Conservation (phyloP, 192 early-diverging fungal species). For the Spizellomyces sp. region DNA sequence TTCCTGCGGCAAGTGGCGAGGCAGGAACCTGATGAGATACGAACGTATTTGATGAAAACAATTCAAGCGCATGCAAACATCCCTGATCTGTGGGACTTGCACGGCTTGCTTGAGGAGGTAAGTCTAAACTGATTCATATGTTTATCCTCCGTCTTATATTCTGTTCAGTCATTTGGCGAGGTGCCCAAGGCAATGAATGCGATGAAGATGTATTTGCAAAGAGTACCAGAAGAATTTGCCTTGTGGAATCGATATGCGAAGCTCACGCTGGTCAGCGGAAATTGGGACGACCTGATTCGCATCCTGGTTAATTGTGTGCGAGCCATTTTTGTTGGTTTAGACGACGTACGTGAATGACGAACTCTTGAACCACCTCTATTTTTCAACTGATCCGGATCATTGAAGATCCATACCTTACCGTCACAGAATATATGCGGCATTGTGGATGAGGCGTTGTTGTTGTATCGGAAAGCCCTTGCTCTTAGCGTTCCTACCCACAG, state of each 20-base stretch:
- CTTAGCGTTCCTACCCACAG: background rate
- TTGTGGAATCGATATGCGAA: constrained; percentile 22
- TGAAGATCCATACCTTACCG: background rate
- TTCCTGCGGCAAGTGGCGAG: constrained; percentile 1
- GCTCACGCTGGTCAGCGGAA: constrained; percentile 3
- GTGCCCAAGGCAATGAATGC: background rate
- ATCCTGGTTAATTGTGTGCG: constrained; percentile 19
- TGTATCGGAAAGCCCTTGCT: constrained; percentile 18
- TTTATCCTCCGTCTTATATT: background rate
- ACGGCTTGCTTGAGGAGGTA: background rate
- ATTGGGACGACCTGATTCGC: background rate
- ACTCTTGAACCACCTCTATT: background rate
- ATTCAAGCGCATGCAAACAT: background rate
- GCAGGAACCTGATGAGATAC: background rate
- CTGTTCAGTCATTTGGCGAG: background rate
- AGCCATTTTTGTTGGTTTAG: constrained; percentile 6
- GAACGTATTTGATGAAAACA: background rate
- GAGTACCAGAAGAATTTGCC: background rate
- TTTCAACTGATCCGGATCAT: background rate
- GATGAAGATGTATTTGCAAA: background rate
- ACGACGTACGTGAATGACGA: constrained; percentile 4
- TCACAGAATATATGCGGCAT: no score
- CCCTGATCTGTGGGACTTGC: background rate
- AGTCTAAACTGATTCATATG: background rate
- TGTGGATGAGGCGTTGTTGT: constrained; percentile 3